phyloP scores from a whole-genome alignment of 768 basidiomycete species.

The Pulveroboletus ravenelii region DNA sequence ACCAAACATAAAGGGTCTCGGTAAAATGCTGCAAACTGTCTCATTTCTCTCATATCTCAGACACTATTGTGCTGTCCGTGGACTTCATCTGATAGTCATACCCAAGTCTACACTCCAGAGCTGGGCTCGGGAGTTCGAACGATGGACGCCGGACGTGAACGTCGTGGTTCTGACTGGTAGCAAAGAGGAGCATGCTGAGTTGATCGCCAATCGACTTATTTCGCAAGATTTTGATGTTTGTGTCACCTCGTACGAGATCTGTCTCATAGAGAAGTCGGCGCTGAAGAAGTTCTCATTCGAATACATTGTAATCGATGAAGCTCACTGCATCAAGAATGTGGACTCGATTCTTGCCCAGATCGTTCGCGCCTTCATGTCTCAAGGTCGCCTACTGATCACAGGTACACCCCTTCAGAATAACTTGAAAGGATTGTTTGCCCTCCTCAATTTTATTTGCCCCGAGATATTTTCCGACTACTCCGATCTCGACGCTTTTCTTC shows the following conservation, averaged over 20 bases:
- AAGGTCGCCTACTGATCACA: constrained; percentile 90
- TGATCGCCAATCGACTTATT: constrained; percentile 75
- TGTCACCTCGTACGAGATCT: constrained; percentile 96
- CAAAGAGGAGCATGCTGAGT: constrained; percentile 82
- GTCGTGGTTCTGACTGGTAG: constrained; percentile 78
- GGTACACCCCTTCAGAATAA: constrained; percentile 97
- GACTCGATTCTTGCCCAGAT: constrained; percentile 95
- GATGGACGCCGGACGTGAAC: constrained; percentile 88
- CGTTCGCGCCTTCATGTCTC: constrained; percentile 82
- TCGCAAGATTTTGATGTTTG: constrained; percentile 89
- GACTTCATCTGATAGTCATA: constrained; percentile 93
- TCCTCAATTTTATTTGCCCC: constrained; percentile 94
- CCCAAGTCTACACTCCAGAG: constrained; percentile 99
- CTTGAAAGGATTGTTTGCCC: constrained; percentile 88
- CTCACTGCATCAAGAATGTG: constrained; percentile 98
- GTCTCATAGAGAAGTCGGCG: constrained; percentile 88
- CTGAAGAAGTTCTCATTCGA: constrained; percentile 95
- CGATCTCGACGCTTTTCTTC: constrained; percentile 91
- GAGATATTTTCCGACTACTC: constrained; percentile 91
- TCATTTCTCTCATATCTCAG: constrained; percentile 95
- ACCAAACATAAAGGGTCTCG: constrained; percentile 66
- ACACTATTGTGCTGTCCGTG: constrained; percentile 66
- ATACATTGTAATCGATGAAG: constrained; percentile 98
- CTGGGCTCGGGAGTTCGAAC: constrained; percentile 89
- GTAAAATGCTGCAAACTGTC: constrained; percentile 97